Base-by-base conservation (phyloP, 306 rosid species). In the Chamaecrista fasciculata region DNA sequence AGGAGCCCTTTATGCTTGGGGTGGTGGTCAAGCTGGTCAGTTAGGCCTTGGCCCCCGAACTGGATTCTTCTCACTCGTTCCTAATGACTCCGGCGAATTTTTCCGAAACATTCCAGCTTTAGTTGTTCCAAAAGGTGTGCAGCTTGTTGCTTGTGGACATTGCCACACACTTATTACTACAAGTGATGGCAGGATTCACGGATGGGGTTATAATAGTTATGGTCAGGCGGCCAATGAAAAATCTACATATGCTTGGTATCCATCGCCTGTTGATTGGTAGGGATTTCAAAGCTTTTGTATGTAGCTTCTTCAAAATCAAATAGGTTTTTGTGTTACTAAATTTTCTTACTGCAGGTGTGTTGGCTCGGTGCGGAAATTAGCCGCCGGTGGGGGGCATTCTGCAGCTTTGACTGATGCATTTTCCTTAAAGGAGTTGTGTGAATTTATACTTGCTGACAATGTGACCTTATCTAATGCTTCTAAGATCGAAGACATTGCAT, bases 371-470 rank as follows among this genome's bases (percentile, higher is more conserved):
- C 85, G 94, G 36, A 93, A 93, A 85, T 85, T 93, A 71, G 97
- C 93, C 53, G 98, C 98, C 60, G 98, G 98, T 55, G 97, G 98
- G 37, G 98, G 98, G 34, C 97, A 93, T 85, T 93, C 98, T 28
- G 97, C 97, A 39, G 97, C 88, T 71, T 73, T 93, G 81, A 93
- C 98, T 1, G 96, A 93, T 74, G 97, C 98, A 61, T 88, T 80
- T 80, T 88, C 97, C 53, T 86, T 93, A 66, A 93, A 93, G 84
- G 97, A 93, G 76, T 69, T 93, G 83, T 93, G 97, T 59, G 98
- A 90, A 72, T 87, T 88, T 78, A 85, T 81, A 61, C 90, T 90
- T 65, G 98, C 92, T 4, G 97, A 90, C 66, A 73, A 77, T 57
- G 81, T 86, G 79, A 90, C 86, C 70, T 80, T 74, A 66, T 79